These are phyloP conservation scores for Truncatella angustata DNA, from an alignment of 2,329 filamentous ascomycete genomes.

Conservation along the genomic window DNA sequence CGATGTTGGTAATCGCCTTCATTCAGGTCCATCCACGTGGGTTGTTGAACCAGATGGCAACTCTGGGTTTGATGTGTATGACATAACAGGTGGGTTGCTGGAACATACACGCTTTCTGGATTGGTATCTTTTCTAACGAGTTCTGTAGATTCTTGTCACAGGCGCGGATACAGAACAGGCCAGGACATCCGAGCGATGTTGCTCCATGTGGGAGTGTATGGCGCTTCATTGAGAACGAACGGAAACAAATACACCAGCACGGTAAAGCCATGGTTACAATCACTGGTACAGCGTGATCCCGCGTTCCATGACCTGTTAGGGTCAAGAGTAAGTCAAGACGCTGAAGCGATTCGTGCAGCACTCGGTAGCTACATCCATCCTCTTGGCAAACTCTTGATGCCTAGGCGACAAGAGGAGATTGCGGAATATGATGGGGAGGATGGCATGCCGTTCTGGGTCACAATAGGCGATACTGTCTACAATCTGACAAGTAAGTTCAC, in stretches of 20 bases:
- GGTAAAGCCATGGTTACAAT: not conserved
- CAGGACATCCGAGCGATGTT: not conserved
- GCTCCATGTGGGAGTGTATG: not conserved
- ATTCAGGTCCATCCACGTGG: constrained; percentile 13
- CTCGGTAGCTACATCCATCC: not conserved
- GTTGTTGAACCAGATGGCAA: constrained; percentile 15
- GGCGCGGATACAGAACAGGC: not conserved
- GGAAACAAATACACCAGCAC: not conserved
- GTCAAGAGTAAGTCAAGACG: not conserved
- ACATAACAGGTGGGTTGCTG: constrained; percentile 6
- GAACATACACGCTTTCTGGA: too few relatives aligned
- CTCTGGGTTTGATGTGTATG: constrained; percentile 13
- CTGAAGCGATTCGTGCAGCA: not conserved
- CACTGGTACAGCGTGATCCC: not conserved
- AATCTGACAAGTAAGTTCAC: constrained; percentile 19
- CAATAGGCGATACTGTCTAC: constrained; percentile 11
- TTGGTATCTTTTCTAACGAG: too few relatives aligned
- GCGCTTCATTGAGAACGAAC: not conserved
- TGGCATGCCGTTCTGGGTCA: constrained; percentile 12
- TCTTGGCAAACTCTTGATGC: constrained; percentile 9
- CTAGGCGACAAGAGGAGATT: constrained; percentile 3
- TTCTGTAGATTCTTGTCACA: not conserved
- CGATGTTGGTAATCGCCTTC: constrained; percentile 15
- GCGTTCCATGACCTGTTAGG: not conserved
- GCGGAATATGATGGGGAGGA: constrained; percentile 11